Evolutionary conservation across 495 filamentous ascomycete species (phyloP).

Genomic region (Podospora appendiculata): DNA sequence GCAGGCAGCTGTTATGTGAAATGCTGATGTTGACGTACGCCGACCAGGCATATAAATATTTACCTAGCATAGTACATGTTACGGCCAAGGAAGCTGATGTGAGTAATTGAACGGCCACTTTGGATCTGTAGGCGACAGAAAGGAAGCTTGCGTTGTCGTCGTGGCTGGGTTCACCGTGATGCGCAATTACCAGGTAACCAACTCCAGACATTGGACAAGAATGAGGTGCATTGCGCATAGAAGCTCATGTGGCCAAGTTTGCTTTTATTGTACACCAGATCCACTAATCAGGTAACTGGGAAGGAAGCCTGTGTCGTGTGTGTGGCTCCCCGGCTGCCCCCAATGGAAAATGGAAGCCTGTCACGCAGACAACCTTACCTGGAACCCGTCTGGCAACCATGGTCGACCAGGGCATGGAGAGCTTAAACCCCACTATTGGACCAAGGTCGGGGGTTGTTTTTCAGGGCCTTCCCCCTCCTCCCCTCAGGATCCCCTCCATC

Average conservation of each 20-base stretch:
- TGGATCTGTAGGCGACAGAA: no score
- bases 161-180: background rate
- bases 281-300: slow-evolving; percentile 14
- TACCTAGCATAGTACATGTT: background rate
- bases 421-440: slow-evolving; percentile 10
- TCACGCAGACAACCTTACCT: slow-evolving; percentile 18
- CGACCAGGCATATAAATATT: background rate
- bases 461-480: slow-evolving; percentile 13
- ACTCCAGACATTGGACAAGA: no score
- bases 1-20: no score
- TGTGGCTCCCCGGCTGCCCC: background rate
- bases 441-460: slow-evolving; percentile 15
- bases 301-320: background rate
- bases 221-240: no score
- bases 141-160: background rate
- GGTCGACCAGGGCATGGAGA: no score
- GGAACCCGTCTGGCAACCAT: background rate
- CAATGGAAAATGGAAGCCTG: background rate
- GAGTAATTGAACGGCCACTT: no score
- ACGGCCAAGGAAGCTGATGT: no score
- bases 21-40: no score
- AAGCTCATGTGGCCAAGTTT: background rate
- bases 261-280: slow-evolving; percentile 7
- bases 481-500: slow-evolving; percentile 10
- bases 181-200: no score